These are phyloP conservation scores for Venturia carpophila DNA, from an alignment of 2,329 filamentous ascomycete genomes.

Conservation along the genomic window DNA sequence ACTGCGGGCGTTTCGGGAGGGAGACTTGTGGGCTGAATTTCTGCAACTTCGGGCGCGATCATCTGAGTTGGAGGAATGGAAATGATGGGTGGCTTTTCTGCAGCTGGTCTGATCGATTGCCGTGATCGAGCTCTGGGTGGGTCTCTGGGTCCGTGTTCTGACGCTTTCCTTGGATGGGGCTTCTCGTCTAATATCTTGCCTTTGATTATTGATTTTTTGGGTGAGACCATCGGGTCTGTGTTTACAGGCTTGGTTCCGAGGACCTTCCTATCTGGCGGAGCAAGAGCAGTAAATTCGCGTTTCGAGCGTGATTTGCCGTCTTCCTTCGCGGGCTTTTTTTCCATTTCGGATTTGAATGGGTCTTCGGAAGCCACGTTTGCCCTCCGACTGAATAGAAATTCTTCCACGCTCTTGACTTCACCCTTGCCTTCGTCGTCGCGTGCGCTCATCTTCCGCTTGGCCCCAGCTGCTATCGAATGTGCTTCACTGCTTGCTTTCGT, in stretches of 20 bases:
- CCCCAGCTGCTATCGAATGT: slow-evolving; percentile 37
- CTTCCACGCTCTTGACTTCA: slow-evolving; percentile 27
- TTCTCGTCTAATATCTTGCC: slow-evolving; percentile 14
- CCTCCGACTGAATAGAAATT: slow-evolving; percentile 42
- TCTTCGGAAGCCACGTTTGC: slow-evolving; percentile 17
- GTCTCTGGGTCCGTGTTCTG: slow-evolving; percentile 13
- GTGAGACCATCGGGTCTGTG: slow-evolving; percentile 37
- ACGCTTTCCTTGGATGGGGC: not conserved
- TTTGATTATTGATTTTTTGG: slow-evolving; percentile 29
- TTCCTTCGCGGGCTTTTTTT: not conserved
- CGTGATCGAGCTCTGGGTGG: not conserved
- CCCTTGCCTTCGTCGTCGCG: slow-evolving; percentile 40
- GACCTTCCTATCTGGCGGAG: slow-evolving; percentile 18
- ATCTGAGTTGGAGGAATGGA: not conserved
- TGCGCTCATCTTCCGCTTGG: slow-evolving; percentile 51
- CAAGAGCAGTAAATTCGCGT: slow-evolving; percentile 15
- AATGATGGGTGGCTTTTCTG: not conserved
- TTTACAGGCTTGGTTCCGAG: slow-evolving; percentile 41
- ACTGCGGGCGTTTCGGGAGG: slow-evolving; percentile 34
- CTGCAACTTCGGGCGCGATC: not conserved
- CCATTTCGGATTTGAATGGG: not conserved
- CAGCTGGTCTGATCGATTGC: slow-evolving; percentile 1
- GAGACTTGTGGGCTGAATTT: slow-evolving; percentile 22
- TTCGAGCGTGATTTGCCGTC: slow-evolving; percentile 2
- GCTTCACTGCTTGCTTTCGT: slow-evolving; percentile 21